phyloP scores from a whole-genome alignment of 768 basidiomycete genomes.

The Boletus subcaerulescens region DNA sequence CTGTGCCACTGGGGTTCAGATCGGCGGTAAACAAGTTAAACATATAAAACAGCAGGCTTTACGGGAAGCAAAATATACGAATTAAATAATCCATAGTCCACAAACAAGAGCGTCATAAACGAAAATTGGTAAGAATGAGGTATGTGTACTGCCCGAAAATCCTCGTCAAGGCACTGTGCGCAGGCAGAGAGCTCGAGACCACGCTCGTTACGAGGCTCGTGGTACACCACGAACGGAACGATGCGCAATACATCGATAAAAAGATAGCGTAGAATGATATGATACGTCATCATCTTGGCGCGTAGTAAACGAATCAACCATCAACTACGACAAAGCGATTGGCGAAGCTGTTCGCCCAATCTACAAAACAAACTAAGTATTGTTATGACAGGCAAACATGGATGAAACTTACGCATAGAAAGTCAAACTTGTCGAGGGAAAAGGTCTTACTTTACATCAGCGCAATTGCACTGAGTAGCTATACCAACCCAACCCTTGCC shows the following conservation, averaged over 20 bases:
- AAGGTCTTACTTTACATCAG: constrained; percentile 55
- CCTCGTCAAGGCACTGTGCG: constrained; percentile 20
- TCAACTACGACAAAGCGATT: constrained; percentile 41
- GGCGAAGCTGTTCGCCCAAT: constrained; percentile 33
- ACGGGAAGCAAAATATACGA: neutral
- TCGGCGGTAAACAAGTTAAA: neutral
- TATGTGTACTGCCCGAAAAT: constrained; percentile 24
- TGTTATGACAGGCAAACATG: neutral
- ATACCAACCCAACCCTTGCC: constrained; percentile 66
- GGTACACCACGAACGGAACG: constrained; percentile 54
- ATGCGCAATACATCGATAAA: constrained; percentile 60
- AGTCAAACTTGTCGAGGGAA: constrained; percentile 9
- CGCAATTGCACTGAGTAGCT: constrained; percentile 55
- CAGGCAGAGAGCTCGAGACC: constrained; percentile 47
- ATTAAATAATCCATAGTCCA: constrained; percentile 11
- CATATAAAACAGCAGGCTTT: constrained; percentile 8
- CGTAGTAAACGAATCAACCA: constrained; percentile 37
- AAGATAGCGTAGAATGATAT: constrained; percentile 33
- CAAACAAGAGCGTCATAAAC: constrained; percentile 2
- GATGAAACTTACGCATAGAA: constrained; percentile 28
- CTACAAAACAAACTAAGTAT: constrained; percentile 21
- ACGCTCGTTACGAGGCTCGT: constrained; percentile 66
- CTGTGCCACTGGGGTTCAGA: too few species aligned
- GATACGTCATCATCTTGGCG: constrained; percentile 31
- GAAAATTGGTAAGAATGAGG: constrained; percentile 1